These are phyloP conservation scores for Hericium coralloides DNA, from an alignment of 768 basidiomycete species.

Conservation along the genomic window DNA sequence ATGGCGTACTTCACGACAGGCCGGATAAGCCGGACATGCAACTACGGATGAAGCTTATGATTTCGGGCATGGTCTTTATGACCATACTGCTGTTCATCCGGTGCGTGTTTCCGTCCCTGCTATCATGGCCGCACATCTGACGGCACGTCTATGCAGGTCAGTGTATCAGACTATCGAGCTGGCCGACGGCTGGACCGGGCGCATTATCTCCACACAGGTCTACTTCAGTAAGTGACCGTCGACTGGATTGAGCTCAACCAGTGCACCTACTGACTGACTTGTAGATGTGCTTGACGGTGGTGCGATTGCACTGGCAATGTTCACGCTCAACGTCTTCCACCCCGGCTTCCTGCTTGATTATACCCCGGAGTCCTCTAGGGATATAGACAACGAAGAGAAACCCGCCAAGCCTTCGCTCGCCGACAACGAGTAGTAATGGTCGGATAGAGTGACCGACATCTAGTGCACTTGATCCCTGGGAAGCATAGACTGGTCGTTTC, in stretches of 20 bases:
- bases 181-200: slow-evolving; percentile 5
- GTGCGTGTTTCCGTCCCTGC: not conserved
- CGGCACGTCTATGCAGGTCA: not conserved
- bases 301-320: slow-evolving; percentile 38
- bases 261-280: not conserved
- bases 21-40: not conserved
- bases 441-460: too few relatives aligned
- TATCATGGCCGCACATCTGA: not conserved
- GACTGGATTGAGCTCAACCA: not conserved
- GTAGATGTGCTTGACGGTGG: slow-evolving; percentile 42
- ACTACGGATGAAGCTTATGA: slow-evolving; percentile 1
- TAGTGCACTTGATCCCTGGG: too few relatives aligned
- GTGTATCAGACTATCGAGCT: slow-evolving; percentile 9
- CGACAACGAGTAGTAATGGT: too few relatives aligned
- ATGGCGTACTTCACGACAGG: not conserved
- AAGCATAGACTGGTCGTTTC: too few relatives aligned
- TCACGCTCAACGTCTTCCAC: slow-evolving; percentile 35
- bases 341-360: slow-evolving; percentile 29
- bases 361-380: too few relatives aligned
- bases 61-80: slow-evolving; percentile 1
- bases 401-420: too few relatives aligned
- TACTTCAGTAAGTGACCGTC: slow-evolving; percentile 2
- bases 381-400: too few relatives aligned
- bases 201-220: slow-evolving; percentile 6
- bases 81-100: slow-evolving; percentile 8